Evolutionary conservation across 2,329 filamentous ascomycete species (phyloP).

Genomic region (Cytospora leucostoma): DNA sequence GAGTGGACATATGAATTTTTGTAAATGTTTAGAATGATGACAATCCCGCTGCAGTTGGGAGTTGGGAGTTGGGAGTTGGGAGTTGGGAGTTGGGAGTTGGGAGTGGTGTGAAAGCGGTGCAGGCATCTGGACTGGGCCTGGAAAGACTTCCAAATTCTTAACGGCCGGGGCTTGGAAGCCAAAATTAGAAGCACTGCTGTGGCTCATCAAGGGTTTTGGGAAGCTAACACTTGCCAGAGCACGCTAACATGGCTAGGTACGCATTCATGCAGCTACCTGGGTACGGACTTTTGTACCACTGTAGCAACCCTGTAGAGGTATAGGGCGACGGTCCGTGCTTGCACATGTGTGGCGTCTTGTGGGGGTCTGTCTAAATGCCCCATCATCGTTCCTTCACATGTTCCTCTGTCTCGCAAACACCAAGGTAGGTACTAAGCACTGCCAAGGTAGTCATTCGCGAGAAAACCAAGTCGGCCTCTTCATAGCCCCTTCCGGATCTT

Average conservation of each 20-base stretch:
- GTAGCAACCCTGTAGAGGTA: too few species aligned
- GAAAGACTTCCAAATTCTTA: neutral
- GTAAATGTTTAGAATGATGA: neutral
- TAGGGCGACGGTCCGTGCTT: too few species aligned
- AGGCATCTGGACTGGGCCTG: neutral
- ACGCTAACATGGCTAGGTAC: too few species aligned
- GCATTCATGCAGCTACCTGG: too few species aligned
- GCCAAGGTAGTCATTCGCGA: too few species aligned
- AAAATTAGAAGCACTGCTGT: neutral
- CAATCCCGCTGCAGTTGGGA: neutral
- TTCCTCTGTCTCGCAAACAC: neutral
- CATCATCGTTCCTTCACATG: too few species aligned
- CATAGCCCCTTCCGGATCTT: neutral
- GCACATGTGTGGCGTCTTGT: too few species aligned
- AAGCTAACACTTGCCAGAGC: too few species aligned
- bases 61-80: too few species aligned
- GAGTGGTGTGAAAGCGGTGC: neutral
- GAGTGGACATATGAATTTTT: neutral
- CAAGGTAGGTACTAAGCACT: neutral
- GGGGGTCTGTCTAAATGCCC: too few species aligned
- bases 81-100: conserved; percentile 1
- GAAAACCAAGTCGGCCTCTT: neutral
- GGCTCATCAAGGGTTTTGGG: neutral
- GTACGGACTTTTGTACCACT: too few species aligned
- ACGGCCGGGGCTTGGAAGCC: neutral